A percentile compares a stretch with the other conserved stretches of the same genome.
phyloP scores from a whole-genome alignment of 2,329 filamentous ascomycete genomes.

The Colletotrichum aenigma region DNA sequence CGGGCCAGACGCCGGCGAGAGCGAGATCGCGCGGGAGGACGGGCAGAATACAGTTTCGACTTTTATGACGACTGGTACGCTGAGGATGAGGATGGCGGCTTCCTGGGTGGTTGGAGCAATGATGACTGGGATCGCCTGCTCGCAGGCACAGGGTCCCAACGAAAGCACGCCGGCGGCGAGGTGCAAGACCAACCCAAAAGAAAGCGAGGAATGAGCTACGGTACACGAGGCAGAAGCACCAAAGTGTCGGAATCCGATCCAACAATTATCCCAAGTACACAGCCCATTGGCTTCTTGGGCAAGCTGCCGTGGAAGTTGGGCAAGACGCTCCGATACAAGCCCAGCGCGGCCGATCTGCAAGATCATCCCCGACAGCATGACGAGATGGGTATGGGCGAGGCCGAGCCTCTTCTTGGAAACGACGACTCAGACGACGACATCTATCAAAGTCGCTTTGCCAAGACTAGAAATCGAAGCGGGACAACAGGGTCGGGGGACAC shows the following conservation, averaged over 20 bases:
- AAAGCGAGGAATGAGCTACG: slow-evolving; percentile 90
- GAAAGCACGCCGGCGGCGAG: slow-evolving; percentile 36
- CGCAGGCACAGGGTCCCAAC: slow-evolving; percentile 65
- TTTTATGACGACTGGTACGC: slow-evolving; percentile 98
- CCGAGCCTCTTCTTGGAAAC: slow-evolving; percentile 69
- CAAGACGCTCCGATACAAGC: slow-evolving; percentile 83
- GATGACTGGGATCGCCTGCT: slow-evolving; percentile 87
- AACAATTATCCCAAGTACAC: slow-evolving; percentile 88
- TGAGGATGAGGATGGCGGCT: slow-evolving; percentile 55
- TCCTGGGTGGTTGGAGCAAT: slow-evolving; percentile 73
- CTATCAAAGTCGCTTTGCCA: slow-evolving; percentile 35
- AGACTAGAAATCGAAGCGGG: slow-evolving; percentile 70
- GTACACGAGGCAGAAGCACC: slow-evolving; percentile 57
- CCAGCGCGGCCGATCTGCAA: slow-evolving; percentile 87
- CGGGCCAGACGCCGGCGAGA: slow-evolving; percentile 71
- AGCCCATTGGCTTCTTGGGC: slow-evolving; percentile 83
- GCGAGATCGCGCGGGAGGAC: slow-evolving; percentile 60
- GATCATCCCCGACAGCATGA: slow-evolving; percentile 73
- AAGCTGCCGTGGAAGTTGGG: slow-evolving; percentile 86
- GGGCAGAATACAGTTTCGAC: slow-evolving; percentile 88
- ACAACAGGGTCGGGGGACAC: slow-evolving; percentile 83
- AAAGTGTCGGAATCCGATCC: slow-evolving; percentile 70
- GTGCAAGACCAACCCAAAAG: slow-evolving; percentile 69
- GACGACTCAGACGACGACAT: slow-evolving; percentile 29
- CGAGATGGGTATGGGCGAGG: slow-evolving; percentile 55